Conservation (phyloP, 169 alveolate genomes). For the Cryptosporidium parvum region DNA sequence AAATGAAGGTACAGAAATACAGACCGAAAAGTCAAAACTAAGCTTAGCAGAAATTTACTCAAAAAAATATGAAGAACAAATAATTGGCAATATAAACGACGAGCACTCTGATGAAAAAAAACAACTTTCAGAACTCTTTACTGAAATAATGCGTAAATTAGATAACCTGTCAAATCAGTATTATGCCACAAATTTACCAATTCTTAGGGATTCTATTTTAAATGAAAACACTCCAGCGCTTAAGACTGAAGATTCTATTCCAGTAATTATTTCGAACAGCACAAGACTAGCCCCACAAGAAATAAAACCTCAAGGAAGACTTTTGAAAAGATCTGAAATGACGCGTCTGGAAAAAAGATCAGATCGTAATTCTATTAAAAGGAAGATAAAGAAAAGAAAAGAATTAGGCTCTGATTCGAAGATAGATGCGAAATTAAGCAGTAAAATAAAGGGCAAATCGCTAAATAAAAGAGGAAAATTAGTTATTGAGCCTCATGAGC, state of each 20-base stretch:
- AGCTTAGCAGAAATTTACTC: constrained; percentile 61
- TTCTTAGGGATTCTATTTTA: neutral
- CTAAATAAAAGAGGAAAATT: neutral
- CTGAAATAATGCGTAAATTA: constrained; percentile 34
- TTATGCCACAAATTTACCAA: constrained; percentile 27
- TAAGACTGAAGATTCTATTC: constrained; percentile 63
- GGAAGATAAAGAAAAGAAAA: constrained; percentile 3
- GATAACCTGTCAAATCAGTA: constrained; percentile 62
- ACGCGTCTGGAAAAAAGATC: constrained; percentile 43
- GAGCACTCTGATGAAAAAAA: constrained; percentile 19
- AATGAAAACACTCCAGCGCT: constrained; percentile 46
- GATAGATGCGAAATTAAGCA: neutral
- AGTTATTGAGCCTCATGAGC: neutral
- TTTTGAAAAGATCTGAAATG: constrained; percentile 21
- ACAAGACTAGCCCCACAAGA: constrained; percentile 56
- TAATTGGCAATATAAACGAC: constrained; percentile 35
- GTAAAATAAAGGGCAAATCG: neutral
- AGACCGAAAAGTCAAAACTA: constrained; percentile 42
- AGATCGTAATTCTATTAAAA: constrained; percentile 9
- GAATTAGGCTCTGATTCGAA: neutral
- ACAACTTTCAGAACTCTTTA: constrained; percentile 2
- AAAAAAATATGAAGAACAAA: constrained; percentile 53
- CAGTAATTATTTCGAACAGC: constrained; percentile 47
- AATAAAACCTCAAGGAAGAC: constrained; percentile 27
- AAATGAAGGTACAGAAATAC: constrained; percentile 1